Percentiles rank a stretch among this genome's conserved stretches.
Conservation (phyloP, 2,329 filamentous ascomycete species). For the Phyllosticta paracitricarpa region DNA sequence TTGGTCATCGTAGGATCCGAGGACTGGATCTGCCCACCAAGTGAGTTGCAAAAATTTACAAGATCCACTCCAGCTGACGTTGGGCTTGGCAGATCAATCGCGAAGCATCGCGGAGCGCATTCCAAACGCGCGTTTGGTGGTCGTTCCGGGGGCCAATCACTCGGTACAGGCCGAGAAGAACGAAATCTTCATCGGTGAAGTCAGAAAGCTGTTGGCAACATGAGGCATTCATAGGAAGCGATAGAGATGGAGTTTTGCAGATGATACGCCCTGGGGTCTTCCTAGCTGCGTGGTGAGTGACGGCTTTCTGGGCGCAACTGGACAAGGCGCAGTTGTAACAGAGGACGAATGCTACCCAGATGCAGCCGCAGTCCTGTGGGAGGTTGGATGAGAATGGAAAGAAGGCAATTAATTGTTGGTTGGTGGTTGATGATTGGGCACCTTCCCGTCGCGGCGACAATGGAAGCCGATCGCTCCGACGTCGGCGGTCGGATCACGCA, state of each 20-base stretch:
- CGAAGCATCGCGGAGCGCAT: slow-evolving; percentile 21
- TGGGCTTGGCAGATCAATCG: slow-evolving; percentile 17
- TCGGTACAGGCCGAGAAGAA: slow-evolving; percentile 29
- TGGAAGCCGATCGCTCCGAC: background rate
- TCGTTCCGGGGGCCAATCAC: slow-evolving; percentile 26
- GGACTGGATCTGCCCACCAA: slow-evolving; percentile 32
- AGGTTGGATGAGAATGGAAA: too few species aligned
- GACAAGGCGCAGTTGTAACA: too few species aligned
- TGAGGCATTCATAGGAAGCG: background rate
- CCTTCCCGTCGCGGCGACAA: background rate
- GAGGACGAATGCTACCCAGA: too few species aligned
- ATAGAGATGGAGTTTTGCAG: too few species aligned
- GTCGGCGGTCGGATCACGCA: background rate
- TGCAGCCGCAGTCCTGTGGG: too few species aligned
- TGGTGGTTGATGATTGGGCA: background rate
- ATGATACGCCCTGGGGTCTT: too few species aligned
- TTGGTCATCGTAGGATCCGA: slow-evolving; percentile 29
- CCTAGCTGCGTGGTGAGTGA: too few species aligned
- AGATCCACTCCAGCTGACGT: background rate
- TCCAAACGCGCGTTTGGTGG: slow-evolving; percentile 19
- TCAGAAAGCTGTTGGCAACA: slow-evolving; percentile 6
- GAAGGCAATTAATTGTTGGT: too few species aligned
- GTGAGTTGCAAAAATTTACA: background rate
- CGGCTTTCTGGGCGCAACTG: too few species aligned
- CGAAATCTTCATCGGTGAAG: slow-evolving; percentile 16